Base-by-base conservation (phyloP, 345 rosid genomes). In the Acer negundo region DNA sequence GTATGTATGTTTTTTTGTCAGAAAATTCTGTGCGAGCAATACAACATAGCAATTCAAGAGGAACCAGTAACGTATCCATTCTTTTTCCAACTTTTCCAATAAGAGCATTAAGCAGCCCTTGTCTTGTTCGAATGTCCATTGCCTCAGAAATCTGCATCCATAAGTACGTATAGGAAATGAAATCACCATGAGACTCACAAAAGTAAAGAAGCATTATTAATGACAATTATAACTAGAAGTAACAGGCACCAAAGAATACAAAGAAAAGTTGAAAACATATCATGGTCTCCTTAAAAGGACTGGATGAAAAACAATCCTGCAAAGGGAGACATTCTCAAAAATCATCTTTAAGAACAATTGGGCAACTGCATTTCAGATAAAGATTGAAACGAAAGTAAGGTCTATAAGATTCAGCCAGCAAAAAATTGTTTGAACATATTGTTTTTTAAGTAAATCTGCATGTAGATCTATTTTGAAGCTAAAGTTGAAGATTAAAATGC, bases 91-190 rank as follows among this genome's bases (percentile, higher is more conserved):
- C 86, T 89, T 96, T 96, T 71, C 98, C 97, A 16, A 87, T 82
- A 68, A 94, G 88, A 70, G 97, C 95, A 86, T 89, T 92, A 64
- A 96, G 96, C 82, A 96, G 84, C 65, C 99, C 99, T 75, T 92
- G 91, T 78, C 99, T 87, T 77, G 98, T 96, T 79, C 99, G 87
- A 80, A 92, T 88, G 85, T 96, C 99, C 98, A 96, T 92, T 77
- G 86, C 92, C 87, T 96, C 99, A 40, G 98, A 90, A 80, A 96
- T 88, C 99, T 96, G 85, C 73, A 82, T 53, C 38, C 68, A 75
- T 62, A 75, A 55, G 76, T 67, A 74, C 62, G 2, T 15, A 74
- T 49, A 26, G 42, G 51, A 78, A 79, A 61, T 67, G 56, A 70
- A 72, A 70, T 20, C 63, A 67, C 66, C 16, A 77, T 44, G 28